Evolutionary conservation across 768 basidiomycete genomes (phyloP).

Genomic region (Coprinopsis sp.): DNA sequence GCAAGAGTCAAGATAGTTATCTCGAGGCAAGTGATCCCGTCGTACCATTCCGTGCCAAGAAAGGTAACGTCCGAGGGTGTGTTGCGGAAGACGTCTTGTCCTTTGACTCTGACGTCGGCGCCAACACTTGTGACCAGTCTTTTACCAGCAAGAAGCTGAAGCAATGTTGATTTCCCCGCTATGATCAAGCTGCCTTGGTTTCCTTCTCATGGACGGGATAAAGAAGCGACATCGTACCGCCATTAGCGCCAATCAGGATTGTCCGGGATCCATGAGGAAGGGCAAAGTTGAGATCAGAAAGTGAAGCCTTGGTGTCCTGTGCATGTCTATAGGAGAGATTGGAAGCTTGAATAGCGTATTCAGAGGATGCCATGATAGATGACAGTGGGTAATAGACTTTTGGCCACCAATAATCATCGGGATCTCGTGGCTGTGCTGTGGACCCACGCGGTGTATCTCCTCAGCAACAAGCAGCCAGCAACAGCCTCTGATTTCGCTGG

Average conservation of each 20-base stretch:
- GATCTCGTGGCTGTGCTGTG: no score
- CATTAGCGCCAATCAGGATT: slow-evolving; percentile 89
- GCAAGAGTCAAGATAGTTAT: slow-evolving; percentile 7
- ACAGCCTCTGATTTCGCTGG: slow-evolving; percentile 15
- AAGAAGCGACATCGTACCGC: slow-evolving; percentile 51
- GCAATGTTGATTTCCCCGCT: slow-evolving; percentile 95
- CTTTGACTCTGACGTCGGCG: slow-evolving; percentile 68
- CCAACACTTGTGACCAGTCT: slow-evolving; percentile 53
- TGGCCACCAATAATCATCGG: no score
- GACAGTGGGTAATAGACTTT: background rate
- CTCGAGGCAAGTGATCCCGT: slow-evolving; percentile 12
- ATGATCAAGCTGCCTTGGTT: background rate
- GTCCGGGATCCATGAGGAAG: slow-evolving; percentile 77
- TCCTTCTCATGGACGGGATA: slow-evolving; percentile 13
- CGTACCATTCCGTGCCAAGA: slow-evolving; percentile 91
- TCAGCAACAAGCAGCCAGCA: slow-evolving; percentile 10
- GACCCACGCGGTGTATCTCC: slow-evolving; percentile 16
- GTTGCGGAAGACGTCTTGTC: slow-evolving; percentile 84
- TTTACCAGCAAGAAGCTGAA: slow-evolving; percentile 93
- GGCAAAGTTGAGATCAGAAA: slow-evolving; percentile 58
- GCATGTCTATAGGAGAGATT: slow-evolving; percentile 58
- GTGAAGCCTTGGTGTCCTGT: slow-evolving; percentile 40
- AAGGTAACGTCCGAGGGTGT: slow-evolving; percentile 80
- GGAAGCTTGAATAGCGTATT: slow-evolving; percentile 37
- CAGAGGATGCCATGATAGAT: background rate